Evolutionary conservation across 139 green algal species (phyloP).

Genomic region (Asterochloris sp.): DNA sequence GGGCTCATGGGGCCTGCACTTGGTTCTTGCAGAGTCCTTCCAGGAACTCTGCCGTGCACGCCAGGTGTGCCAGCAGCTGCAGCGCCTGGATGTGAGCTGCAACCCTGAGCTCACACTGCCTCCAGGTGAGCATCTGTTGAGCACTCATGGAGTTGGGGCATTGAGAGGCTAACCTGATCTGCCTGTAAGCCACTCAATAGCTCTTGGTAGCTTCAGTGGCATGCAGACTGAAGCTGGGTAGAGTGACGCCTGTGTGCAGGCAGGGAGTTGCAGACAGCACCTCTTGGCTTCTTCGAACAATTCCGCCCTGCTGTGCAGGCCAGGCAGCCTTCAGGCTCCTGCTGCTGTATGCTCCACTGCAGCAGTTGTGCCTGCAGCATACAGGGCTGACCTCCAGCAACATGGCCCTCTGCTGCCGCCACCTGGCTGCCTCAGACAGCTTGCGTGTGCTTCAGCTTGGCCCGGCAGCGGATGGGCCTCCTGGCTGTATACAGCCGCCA

Average conservation of each 20-base stretch:
- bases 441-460: background rate
- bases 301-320: background rate
- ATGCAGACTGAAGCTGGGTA: background rate
- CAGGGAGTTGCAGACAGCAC: background rate
- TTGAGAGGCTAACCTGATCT: background rate
- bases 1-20: background rate
- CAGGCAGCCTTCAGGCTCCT: background rate
- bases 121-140: background rate
- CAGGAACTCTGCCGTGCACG: background rate
- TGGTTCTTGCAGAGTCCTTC: background rate
- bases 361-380: conserved; percentile 15
- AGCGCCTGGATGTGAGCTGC: conserved; percentile 12
- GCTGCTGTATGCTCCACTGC: conserved; percentile 4
- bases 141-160: background rate
- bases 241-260: background rate
- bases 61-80: background rate
- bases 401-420: background rate
- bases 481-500: too few species aligned
- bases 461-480: background rate
- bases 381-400: conserved; percentile 1
- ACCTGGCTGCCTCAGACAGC: conserved; percentile 7
- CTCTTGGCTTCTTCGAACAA: too few species aligned
- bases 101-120: conserved; percentile 4
- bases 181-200: background rate
- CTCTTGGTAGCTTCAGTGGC: background rate